Percentiles rank a stretch among this genome's conserved stretches.
These are phyloP conservation scores for Capsella bursapastoris DNA, from an alignment of 345 rosid genomes.

Conservation along the genomic window DNA sequence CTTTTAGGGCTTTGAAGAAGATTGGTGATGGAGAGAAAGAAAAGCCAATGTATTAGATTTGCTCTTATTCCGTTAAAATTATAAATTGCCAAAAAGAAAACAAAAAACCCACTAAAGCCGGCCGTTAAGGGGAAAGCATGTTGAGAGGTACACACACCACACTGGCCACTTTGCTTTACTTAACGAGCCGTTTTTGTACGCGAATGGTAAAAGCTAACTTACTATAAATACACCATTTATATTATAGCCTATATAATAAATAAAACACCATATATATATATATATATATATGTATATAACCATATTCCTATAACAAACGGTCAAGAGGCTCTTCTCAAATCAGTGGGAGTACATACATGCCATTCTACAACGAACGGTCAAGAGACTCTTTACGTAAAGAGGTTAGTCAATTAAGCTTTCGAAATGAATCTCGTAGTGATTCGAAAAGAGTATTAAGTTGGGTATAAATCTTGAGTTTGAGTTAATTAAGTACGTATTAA, in stretches of 20 bases:
- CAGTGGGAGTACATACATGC: no score
- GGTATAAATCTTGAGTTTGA: no score
- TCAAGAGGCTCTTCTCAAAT: no score
- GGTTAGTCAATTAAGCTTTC: no score
- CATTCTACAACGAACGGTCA: neutral
- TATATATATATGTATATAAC: no score
- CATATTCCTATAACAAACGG: no score
- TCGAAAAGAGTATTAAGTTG: neutral
- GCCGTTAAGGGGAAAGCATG: slow-evolving; percentile 48
- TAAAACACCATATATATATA: neutral
- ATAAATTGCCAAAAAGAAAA: neutral
- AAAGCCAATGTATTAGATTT: slow-evolving; percentile 12
- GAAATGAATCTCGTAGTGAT: neutral
- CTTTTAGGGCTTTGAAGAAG: slow-evolving; percentile 46
- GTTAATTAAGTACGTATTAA: no score
- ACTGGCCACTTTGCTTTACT: slow-evolving; percentile 41
- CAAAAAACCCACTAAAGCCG: slow-evolving; percentile 36
- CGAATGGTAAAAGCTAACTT: slow-evolving; percentile 32
- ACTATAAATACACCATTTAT: slow-evolving; percentile 36
- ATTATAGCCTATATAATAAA: neutral
- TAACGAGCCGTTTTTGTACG: slow-evolving; percentile 43
- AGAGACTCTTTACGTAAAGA: neutral
- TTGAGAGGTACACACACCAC: slow-evolving; percentile 3
- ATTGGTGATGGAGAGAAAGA: slow-evolving; percentile 32
- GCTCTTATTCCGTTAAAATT: slow-evolving; percentile 33